These are phyloP conservation scores for Lavandula angustifolia DNA, from an alignment of 257 asterid genomes.

Conservation along the genomic window DNA sequence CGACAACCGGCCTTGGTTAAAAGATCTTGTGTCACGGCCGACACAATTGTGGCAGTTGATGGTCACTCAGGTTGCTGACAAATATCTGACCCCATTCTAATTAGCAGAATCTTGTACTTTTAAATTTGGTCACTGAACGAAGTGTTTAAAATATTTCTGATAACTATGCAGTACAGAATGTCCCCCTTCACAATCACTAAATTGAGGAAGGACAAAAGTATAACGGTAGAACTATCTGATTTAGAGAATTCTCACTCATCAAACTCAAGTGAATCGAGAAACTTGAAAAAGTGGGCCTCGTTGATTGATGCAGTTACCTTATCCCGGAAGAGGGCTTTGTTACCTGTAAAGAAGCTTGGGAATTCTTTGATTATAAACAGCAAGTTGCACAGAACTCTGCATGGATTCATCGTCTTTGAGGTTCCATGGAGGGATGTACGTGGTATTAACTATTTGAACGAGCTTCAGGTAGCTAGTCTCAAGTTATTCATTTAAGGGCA, in stretches of 20 bases:
- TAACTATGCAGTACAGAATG: conserved; percentile 70
- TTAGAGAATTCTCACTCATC: conserved; percentile 45
- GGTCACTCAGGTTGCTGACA: conserved; percentile 87
- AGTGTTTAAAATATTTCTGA: conserved; percentile 25
- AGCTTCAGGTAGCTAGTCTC: conserved; percentile 75
- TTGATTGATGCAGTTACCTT: conserved; percentile 66
- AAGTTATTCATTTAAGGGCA: conserved; percentile 4
- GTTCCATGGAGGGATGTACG: conserved; percentile 83
- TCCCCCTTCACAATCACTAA: conserved; percentile 92
- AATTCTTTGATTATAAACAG: conserved; percentile 70
- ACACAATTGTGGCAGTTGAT: conserved; percentile 94
- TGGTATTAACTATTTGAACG: conserved; percentile 87
- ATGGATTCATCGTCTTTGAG: conserved; percentile 95
- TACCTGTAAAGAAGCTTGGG: conserved; percentile 84
- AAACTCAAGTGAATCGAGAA: conserved; percentile 41
- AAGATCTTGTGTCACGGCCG: conserved; percentile 73
- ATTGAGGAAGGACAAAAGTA: conserved; percentile 58
- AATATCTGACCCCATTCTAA: conserved; percentile 20
- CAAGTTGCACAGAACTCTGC: conserved; percentile 82
- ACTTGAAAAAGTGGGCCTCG: conserved; percentile 65
- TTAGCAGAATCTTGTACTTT: conserved; percentile 11
- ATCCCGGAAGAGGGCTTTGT: conserved; percentile 82
- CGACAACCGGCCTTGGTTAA: conserved; percentile 92
- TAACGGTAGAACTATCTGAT: conserved; percentile 39
- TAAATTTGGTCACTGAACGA: conserved; percentile 9